These are phyloP conservation scores for Acmispon strigosus DNA, from an alignment of 306 rosid species.

Conservation along the genomic window DNA sequence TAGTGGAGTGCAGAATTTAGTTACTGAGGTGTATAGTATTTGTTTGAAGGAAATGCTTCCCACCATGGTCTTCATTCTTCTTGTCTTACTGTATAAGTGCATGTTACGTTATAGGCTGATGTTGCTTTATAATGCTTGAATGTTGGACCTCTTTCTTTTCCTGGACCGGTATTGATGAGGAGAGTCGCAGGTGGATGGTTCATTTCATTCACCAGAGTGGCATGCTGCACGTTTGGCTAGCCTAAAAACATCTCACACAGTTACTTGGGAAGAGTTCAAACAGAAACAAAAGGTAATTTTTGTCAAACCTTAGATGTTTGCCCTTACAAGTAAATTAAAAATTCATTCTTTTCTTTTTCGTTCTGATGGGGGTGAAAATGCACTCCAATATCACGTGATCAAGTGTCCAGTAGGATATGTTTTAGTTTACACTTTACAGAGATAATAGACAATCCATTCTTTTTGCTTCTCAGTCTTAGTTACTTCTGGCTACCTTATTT, in stretches of 20 bases:
- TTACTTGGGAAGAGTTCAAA: conserved; percentile 96
- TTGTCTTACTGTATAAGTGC: not conserved
- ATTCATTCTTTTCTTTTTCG: not conserved
- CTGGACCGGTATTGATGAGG: conserved; percentile 81
- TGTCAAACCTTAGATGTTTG: not conserved
- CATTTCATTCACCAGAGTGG: conserved; percentile 99
- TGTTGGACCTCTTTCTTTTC: conserved; percentile 24
- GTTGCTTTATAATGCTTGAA: conserved; percentile 19
- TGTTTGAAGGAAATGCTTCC: conserved; percentile 13
- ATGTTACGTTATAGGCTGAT: conserved; percentile 12
- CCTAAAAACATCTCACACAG: conserved; percentile 92
- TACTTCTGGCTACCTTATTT: no score
- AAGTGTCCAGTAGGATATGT: not conserved
- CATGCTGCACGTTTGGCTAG: conserved; percentile 99
- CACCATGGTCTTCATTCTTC: not conserved
- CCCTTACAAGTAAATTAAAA: not conserved
- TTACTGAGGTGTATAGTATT: not conserved
- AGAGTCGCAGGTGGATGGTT: conserved; percentile 99
- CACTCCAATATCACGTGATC: not conserved
- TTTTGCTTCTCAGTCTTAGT: not conserved
- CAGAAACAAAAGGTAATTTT: conserved; percentile 83
- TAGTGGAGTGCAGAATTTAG: conserved; percentile 5
- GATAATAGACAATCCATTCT: no score
- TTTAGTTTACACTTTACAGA: not conserved
- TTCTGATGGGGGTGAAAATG: not conserved